Conservation (phyloP, 352 stramenopile species). For the Lagenidium sp. region DNA sequence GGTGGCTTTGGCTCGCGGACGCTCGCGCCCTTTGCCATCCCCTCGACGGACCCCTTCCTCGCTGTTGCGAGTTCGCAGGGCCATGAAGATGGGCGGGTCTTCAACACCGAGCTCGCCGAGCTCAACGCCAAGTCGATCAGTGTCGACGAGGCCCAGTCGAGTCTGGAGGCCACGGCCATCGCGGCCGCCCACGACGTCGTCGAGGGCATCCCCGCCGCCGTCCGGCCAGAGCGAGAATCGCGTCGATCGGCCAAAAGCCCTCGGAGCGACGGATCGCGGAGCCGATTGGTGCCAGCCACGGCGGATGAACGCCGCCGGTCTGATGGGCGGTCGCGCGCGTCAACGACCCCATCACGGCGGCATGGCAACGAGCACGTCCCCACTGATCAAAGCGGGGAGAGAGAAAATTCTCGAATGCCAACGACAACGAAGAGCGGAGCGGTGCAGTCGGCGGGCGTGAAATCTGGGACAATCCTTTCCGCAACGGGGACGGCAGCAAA, state of each 20-base stretch:
- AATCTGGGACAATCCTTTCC: background rate
- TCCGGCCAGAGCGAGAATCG: background rate
- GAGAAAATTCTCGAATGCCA: too few relatives aligned
- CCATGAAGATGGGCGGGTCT: background rate
- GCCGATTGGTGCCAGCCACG: background rate
- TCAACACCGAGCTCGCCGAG: constrained; percentile 48
- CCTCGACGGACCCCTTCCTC: background rate
- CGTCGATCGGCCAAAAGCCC: constrained; percentile 1
- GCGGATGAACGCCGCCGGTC: too few relatives aligned
- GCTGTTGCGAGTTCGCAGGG: background rate
- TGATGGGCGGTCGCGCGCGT: too few relatives aligned
- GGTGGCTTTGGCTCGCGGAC: too few relatives aligned
- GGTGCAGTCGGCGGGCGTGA: background rate
- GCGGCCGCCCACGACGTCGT: constrained; percentile 14
- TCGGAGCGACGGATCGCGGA: background rate
- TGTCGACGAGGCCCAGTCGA: constrained; percentile 29
- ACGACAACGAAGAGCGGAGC: constrained; percentile 11
- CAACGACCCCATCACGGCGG: too few relatives aligned
- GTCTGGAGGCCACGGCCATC: constrained; percentile 11
- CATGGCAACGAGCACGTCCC: too few relatives aligned
- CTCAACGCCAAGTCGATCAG: constrained; percentile 62
- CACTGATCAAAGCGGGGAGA: too few relatives aligned
- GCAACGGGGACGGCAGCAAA: constrained; percentile 3
- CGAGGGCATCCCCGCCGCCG: background rate
- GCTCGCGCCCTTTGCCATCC: background rate